These are phyloP conservation scores for Berkeleyomyces rouxiae DNA, from an alignment of 2,329 filamentous ascomycete genomes.

Conservation along the genomic window DNA sequence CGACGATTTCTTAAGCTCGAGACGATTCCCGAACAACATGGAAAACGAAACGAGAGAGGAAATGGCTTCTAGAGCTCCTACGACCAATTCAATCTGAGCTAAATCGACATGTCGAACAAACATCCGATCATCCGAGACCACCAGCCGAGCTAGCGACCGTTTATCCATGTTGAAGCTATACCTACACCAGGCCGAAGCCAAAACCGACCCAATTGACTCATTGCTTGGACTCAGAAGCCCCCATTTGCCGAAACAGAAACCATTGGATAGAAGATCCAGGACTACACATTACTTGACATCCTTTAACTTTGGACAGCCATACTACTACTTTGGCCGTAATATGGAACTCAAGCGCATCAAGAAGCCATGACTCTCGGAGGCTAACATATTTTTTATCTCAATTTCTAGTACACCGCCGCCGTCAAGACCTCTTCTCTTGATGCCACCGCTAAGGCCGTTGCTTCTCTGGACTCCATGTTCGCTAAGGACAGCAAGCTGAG, in stretches of 20 bases:
- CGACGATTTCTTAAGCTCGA: neutral
- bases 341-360: neutral
- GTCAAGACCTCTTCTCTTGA: conserved; percentile 79
- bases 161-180: neutral
- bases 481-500: conserved; percentile 70
- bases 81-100: neutral
- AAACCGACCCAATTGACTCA: neutral
- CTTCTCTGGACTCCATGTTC: conserved; percentile 53
- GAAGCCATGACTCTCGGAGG: neutral
- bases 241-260: neutral
- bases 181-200: neutral
- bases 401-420: conserved; percentile 76
- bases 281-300: neutral
- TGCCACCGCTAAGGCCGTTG: conserved; percentile 63
- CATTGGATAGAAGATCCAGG: neutral
- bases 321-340: neutral
- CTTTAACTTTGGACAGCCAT: neutral
- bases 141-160: neutral
- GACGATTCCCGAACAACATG: neutral
- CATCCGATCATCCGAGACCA: conserved; percentile 1
- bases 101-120: neutral
- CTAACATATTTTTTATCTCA: conserved; percentile 1
- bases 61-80: neutral
- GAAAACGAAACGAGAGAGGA: neutral
- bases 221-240: neutral